Conservation (phyloP, 805 yeast genomes). For the Wickerhamomyces hampshirensis region DNA sequence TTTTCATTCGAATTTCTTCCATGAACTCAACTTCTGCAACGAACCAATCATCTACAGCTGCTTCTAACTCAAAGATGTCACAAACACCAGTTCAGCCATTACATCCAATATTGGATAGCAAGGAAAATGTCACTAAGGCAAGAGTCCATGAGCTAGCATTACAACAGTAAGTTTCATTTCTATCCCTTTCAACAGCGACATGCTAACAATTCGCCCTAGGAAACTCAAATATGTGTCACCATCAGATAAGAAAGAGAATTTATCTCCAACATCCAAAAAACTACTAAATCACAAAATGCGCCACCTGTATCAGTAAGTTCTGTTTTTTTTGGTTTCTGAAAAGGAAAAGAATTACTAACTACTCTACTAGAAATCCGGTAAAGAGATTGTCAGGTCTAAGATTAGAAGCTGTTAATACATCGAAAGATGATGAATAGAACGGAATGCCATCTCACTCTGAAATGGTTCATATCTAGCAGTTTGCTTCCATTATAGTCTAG, state of each 20-base stretch:
- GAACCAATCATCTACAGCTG: not conserved
- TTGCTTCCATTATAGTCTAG: too few relatives aligned
- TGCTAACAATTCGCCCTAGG: conserved; percentile 12
- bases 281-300: conserved; percentile 25
- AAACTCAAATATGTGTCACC: conserved; percentile 27
- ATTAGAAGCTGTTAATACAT: conserved; percentile 17
- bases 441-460: too few relatives aligned
- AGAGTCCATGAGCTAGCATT: conserved; percentile 24
- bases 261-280: conserved; percentile 27
- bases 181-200: not conserved
- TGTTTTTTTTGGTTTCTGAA: not conserved
- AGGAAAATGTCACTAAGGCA: conserved; percentile 24
- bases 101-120: conserved; percentile 26
- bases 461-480: too few relatives aligned
- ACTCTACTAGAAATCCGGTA: conserved; percentile 19
- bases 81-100: conserved; percentile 23
- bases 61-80: conserved; percentile 3
- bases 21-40: not conserved
- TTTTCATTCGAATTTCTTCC: too few relatives aligned
- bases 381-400: conserved; percentile 24
- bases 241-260: conserved; percentile 24
- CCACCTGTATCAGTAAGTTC: conserved; percentile 21
- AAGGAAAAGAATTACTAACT: conserved; percentile 1
- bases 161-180: conserved; percentile 22
- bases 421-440: not conserved